A percentile compares a stretch with the other conserved stretches of the same genome.
Conservation (phyloP, 2,329 filamentous ascomycete species). For the Aureobasidium leucospermi region DNA sequence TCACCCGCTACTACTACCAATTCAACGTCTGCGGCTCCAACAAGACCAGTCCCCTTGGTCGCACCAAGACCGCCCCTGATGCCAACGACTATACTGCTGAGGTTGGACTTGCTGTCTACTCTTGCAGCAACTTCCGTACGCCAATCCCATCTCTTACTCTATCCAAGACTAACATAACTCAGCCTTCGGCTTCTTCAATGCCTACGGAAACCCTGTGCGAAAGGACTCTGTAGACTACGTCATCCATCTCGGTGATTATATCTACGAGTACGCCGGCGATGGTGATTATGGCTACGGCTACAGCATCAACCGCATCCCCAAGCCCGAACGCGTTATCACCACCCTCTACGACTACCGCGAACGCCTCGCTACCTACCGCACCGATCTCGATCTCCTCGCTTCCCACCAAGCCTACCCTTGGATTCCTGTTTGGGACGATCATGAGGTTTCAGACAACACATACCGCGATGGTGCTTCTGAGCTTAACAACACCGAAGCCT, state of each 20-base stretch:
- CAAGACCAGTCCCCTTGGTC: constrained; percentile 54
- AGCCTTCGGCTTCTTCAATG: constrained; percentile 42
- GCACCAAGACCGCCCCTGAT: constrained; percentile 62
- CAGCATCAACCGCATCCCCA: constrained; percentile 41
- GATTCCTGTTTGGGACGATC: constrained; percentile 60
- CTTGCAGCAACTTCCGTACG: constrained; percentile 60
- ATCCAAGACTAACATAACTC: background rate
- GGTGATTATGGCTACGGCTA: constrained; percentile 42
- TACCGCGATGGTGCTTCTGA: constrained; percentile 55
- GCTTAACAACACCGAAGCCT: constrained; percentile 60
- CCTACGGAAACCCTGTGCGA: constrained; percentile 30
- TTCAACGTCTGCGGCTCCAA: constrained; percentile 61
- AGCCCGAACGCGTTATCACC: constrained; percentile 46
- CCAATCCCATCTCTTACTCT: background rate
- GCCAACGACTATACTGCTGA: constrained; percentile 49
- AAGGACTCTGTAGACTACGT: constrained; percentile 43
- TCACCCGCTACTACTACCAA: constrained; percentile 62
- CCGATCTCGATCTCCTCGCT: constrained; percentile 52
- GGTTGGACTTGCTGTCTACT: constrained; percentile 61
- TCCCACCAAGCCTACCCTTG: constrained; percentile 52
- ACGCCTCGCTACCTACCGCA: constrained; percentile 51
- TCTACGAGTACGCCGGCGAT: constrained; percentile 51
- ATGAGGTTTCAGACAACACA: constrained; percentile 59
- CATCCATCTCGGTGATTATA: constrained; percentile 47
- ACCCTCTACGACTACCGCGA: constrained; percentile 54